These are phyloP conservation scores for Fraxinus americana DNA, from an alignment of 257 asterid genomes.

Conservation along the genomic window DNA sequence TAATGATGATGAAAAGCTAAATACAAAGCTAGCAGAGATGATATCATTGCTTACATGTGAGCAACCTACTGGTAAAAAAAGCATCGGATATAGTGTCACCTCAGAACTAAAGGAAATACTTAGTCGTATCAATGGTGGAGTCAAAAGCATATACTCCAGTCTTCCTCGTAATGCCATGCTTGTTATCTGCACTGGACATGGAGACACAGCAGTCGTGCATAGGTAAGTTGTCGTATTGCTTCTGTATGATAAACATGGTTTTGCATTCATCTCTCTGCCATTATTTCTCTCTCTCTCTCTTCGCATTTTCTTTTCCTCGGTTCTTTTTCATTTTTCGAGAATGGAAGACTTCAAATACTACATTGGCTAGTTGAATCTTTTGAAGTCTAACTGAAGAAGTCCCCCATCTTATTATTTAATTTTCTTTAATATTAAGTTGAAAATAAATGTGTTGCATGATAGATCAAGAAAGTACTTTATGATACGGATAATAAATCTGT, in stretches of 20 bases:
- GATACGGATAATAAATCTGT: neutral
- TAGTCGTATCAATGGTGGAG: constrained; percentile 57
- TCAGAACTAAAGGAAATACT: constrained; percentile 82
- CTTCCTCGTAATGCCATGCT: constrained; percentile 85
- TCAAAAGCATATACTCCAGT: constrained; percentile 62
- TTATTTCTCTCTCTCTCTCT: neutral
- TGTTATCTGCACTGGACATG: constrained; percentile 89
- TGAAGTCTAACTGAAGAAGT: neutral
- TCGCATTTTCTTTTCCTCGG: too few species aligned
- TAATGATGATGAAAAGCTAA: constrained; percentile 56
- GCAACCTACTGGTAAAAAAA: constrained; percentile 51
- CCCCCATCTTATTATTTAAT: too few species aligned
- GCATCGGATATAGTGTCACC: constrained; percentile 45
- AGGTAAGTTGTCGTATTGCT: constrained; percentile 50
- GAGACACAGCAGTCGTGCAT: constrained; percentile 82
- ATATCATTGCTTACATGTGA: constrained; percentile 81
- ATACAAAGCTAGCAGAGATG: constrained; percentile 82
- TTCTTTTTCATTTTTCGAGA: neutral
- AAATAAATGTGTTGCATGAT: neutral
- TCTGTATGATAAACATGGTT: neutral
- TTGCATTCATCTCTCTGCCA: neutral
- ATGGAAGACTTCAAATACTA: neutral
- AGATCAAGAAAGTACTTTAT: neutral
- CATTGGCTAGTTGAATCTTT: neutral
- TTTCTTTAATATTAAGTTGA: neutral